Evolutionary conservation across 805 yeast species (phyloP).

Genomic region (Pichia californica): DNA sequence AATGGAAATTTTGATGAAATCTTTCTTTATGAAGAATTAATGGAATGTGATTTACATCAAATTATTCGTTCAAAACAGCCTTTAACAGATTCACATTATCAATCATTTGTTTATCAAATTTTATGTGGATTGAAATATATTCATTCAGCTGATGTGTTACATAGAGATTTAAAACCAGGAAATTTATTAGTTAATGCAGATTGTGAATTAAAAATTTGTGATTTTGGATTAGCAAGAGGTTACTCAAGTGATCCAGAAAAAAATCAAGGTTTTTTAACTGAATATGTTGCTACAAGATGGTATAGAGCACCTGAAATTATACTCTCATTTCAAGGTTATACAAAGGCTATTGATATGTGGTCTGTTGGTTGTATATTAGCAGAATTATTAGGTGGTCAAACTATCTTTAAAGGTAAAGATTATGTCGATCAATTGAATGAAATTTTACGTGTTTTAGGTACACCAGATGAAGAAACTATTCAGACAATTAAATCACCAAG

Average conservation of each 20-base stretch:
- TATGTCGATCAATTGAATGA: slow-evolving; percentile 92
- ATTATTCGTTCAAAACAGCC: slow-evolving; percentile 92
- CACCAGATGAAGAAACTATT: slow-evolving; percentile 72
- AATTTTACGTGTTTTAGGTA: slow-evolving; percentile 82
- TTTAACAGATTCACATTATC: slow-evolving; percentile 90
- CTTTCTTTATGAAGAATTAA: slow-evolving; percentile 88
- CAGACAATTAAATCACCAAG: slow-evolving; percentile 73
- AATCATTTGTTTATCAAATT: slow-evolving; percentile 85
- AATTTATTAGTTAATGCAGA: slow-evolving; percentile 90
- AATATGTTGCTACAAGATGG: slow-evolving; percentile 98
- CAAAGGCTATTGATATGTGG: slow-evolving; percentile 97
- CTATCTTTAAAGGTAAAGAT: slow-evolving; percentile 91
- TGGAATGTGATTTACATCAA: slow-evolving; percentile 99
- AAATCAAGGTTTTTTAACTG: slow-evolving; percentile 91
- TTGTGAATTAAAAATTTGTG: slow-evolving; percentile 94
- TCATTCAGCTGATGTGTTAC: slow-evolving; percentile 93
- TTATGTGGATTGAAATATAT: slow-evolving; percentile 90
- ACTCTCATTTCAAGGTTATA: slow-evolving; percentile 88
- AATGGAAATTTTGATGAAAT: slow-evolving; percentile 78
- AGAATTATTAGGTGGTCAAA: slow-evolving; percentile 84
- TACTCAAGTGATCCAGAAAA: slow-evolving; percentile 75
- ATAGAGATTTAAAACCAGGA: slow-evolving; percentile 93
- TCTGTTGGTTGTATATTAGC: slow-evolving; percentile 97
- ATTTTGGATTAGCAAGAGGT: slow-evolving; percentile 93
- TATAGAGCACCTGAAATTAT: slow-evolving; percentile 98